A percentile compares a stretch with the other conserved stretches of the same genome.
These are phyloP conservation scores for Penicillium sp. DNA, from an alignment of 2,329 filamentous ascomycete genomes.

Conservation along the genomic window DNA sequence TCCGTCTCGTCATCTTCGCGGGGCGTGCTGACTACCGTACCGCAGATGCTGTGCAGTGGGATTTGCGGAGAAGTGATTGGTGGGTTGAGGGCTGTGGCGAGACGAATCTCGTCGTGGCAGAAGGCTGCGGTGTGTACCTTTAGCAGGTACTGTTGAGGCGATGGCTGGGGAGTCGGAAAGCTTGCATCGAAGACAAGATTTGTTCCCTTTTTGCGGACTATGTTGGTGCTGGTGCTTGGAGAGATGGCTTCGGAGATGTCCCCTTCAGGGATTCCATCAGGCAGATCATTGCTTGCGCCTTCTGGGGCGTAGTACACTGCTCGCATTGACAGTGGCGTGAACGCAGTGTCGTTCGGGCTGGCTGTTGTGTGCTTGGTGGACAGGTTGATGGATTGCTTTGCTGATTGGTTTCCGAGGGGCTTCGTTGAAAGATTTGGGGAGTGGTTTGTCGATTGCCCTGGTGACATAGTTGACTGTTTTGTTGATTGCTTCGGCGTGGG, in stretches of 20 bases:
- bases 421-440: background rate
- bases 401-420: background rate
- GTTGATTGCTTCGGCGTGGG: background rate
- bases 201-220: constrained; percentile 25
- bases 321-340: constrained; percentile 40
- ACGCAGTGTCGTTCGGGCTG: constrained; percentile 39
- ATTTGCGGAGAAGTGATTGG: constrained; percentile 36
- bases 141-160: constrained; percentile 42
- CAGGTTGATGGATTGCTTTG: constrained; percentile 4
- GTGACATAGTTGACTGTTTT: background rate
- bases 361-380: constrained; percentile 27
- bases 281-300: background rate
- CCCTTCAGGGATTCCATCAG: constrained; percentile 9
- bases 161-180: constrained; percentile 40
- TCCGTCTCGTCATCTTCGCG: constrained; percentile 30
- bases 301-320: constrained; percentile 39
- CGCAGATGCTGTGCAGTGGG: constrained; percentile 45
- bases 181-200: constrained; percentile 35
- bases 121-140: constrained; percentile 44
- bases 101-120: constrained; percentile 40
- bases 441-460: background rate
- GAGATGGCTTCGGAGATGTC: constrained; percentile 12
- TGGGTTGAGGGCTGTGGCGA: constrained; percentile 27
- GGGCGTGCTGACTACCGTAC: constrained; percentile 40
- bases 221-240: constrained; percentile 8